phyloP scores from a whole-genome alignment of 805 yeast species.

The Lipomyces mesembrius region DNA sequence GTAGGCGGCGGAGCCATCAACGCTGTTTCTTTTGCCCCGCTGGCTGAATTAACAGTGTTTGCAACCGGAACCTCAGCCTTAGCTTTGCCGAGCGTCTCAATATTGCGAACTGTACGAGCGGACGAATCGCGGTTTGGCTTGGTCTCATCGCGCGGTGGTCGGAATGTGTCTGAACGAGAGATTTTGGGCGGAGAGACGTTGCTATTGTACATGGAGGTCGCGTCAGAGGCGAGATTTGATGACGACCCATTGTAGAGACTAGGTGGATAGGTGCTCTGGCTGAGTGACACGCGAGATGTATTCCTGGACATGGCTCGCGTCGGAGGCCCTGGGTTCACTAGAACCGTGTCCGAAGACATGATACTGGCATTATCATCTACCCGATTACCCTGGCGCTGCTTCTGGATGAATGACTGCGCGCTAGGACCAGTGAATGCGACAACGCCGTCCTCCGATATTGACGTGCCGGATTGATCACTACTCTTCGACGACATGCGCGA shows the following conservation, averaged over 20 bases:
- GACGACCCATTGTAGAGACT: slow-evolving; percentile 13
- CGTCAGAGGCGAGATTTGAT: slow-evolving; percentile 14
- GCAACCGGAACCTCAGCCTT: neutral
- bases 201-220: slow-evolving; percentile 8
- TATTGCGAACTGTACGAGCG: slow-evolving; percentile 21
- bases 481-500: slow-evolving; percentile 26
- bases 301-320: slow-evolving; percentile 10
- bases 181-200: slow-evolving; percentile 4
- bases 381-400: slow-evolving; percentile 22
- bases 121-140: slow-evolving; percentile 8
- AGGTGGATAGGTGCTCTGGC: neutral
- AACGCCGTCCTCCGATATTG: slow-evolving; percentile 27
- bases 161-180: slow-evolving; percentile 4
- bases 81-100: slow-evolving; percentile 30
- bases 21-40: slow-evolving; percentile 32
- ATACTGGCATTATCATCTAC: slow-evolving; percentile 19
- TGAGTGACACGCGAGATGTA: slow-evolving; percentile 14
- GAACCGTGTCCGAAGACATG: slow-evolving; percentile 22
- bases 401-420: slow-evolving; percentile 15
- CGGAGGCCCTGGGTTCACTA: slow-evolving; percentile 5
- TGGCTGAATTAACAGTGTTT: slow-evolving; percentile 30
- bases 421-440: slow-evolving; percentile 28
- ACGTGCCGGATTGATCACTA: neutral
- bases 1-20: slow-evolving; percentile 34
- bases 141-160: slow-evolving; percentile 13